Base-by-base conservation (phyloP, 768 basidiomycete species). In the Boletus sensibilis region DNA sequence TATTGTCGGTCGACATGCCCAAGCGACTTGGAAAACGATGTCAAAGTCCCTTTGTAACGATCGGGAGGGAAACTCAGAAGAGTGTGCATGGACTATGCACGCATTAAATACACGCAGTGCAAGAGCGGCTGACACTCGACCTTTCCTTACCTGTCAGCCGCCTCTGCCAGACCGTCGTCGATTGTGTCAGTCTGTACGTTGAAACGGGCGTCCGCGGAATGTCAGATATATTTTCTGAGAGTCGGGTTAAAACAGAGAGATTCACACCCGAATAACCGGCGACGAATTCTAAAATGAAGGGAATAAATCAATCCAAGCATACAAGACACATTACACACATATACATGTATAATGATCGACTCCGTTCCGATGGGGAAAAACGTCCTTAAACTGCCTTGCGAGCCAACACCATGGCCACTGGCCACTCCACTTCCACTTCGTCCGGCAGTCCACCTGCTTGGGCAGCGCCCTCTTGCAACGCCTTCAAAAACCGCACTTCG, bases 401-500 rank as follows among this genome's bases (percentile, higher is more conserved):
- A 39, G 56, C 59, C 49, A 63, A 35, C 33, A 57, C 44, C 55
- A 76, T 53, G 11, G 69, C 76, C 52, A 76, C 42, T 8, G 76
- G 75, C 76, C 76, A 78, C 56, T 76, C 77, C 14, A 78, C 66
- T 29, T 74, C 74, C 4, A 78, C 55, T 40, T 67, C 56, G 29
- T 71, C 72, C 40, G 51, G 42, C 20, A 46, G 29, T 27, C 65
- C 61, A 25, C 54, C 61, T 38, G 47, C 60, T 41, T 68, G 66
- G 46, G 64, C 70, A 10, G 64, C 75, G 0, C 68, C 77, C 43
- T 76, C 74, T 58, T 79, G 74, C 48, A 89, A 63, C 48, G 75
- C 70, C 58, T 79, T 79, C 81, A 83, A 82, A 62, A 89, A 86
- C 16, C 88, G 75, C 58, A 81, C 74, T 10, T 85, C 82, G 40